phyloP scores from a whole-genome alignment of 331 rosid genomes.

The Erythrophleum ivorense region DNA sequence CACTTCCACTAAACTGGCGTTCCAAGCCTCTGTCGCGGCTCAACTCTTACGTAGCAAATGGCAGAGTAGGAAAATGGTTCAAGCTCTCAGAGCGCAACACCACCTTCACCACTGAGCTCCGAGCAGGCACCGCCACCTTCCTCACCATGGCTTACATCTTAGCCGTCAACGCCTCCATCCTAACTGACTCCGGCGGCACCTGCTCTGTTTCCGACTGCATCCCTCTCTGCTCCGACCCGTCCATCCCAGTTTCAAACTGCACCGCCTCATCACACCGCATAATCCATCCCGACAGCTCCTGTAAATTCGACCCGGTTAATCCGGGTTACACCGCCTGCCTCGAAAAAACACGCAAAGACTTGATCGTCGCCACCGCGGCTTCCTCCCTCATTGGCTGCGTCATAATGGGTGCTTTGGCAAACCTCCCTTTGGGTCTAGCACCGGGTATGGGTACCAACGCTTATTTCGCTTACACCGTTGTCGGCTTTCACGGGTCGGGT shows the following conservation, averaged over 20 bases:
- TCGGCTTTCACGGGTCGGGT: constrained; percentile 97
- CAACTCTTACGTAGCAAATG: constrained; percentile 57
- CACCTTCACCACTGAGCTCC: constrained; percentile 95
- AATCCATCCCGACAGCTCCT: constrained; percentile 59
- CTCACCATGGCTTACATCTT: constrained; percentile 99
- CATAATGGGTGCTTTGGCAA: constrained; percentile 93
- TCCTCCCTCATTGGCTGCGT: constrained; percentile 86
- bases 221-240: constrained; percentile 77
- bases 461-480: constrained; percentile 95
- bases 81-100: constrained; percentile 76
- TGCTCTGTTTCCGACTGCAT: constrained; percentile 85
- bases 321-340: constrained; percentile 83
- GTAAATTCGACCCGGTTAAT: constrained; percentile 87
- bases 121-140: constrained; percentile 97
- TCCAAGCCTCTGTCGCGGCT: constrained; percentile 58
- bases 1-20: constrained; percentile 28
- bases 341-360: constrained; percentile 67
- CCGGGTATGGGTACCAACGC: constrained; percentile 99
- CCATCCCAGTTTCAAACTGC: constrained; percentile 59
- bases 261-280: constrained; percentile 46
- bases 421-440: constrained; percentile 89
- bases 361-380: constrained; percentile 88
- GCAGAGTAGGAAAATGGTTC: constrained; percentile 73
- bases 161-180: constrained; percentile 96
- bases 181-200: constrained; percentile 90